A percentile compares a stretch with the other conserved stretches of the same genome.
These are phyloP conservation scores for Collybia mongolica DNA, from an alignment of 768 basidiomycete genomes.

Conservation along the genomic window DNA sequence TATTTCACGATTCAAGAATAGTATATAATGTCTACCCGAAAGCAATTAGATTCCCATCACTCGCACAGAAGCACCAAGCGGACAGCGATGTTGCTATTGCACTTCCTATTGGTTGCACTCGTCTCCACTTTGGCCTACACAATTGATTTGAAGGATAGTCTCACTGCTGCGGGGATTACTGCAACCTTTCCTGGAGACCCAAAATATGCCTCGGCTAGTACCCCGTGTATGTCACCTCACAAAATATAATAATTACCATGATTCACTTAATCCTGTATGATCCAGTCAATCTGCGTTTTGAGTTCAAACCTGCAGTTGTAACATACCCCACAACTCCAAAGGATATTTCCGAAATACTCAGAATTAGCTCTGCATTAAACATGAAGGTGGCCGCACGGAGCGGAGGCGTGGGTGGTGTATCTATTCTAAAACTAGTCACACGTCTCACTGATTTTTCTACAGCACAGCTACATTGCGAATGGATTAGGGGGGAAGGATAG, in stretches of 20 bases:
- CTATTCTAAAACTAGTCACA: too few relatives aligned
- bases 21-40: too few relatives aligned
- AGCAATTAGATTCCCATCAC: too few relatives aligned
- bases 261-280: too few relatives aligned
- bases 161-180: constrained; percentile 10
- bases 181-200: constrained; percentile 19
- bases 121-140: background rate
- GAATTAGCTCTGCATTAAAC: constrained; percentile 27
- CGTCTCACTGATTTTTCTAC: background rate
- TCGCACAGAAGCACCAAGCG: too few relatives aligned
- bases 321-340: constrained; percentile 31
- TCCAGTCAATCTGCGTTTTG: constrained; percentile 38
- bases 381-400: constrained; percentile 39
- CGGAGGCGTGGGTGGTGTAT: constrained; percentile 35
- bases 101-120: background rate
- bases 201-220: constrained; percentile 14
- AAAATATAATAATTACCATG: too few relatives aligned
- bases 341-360: constrained; percentile 35
- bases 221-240: constrained; percentile 12
- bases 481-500: constrained; percentile 44
- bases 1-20: too few relatives aligned
- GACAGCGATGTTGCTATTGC: too few relatives aligned
- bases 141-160: constrained; percentile 6
- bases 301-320: constrained; percentile 34
- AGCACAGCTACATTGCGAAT: constrained; percentile 53